phyloP scores from a whole-genome alignment of 2,329 filamentous ascomycete genomes.

The Hypoxylon sp. region DNA sequence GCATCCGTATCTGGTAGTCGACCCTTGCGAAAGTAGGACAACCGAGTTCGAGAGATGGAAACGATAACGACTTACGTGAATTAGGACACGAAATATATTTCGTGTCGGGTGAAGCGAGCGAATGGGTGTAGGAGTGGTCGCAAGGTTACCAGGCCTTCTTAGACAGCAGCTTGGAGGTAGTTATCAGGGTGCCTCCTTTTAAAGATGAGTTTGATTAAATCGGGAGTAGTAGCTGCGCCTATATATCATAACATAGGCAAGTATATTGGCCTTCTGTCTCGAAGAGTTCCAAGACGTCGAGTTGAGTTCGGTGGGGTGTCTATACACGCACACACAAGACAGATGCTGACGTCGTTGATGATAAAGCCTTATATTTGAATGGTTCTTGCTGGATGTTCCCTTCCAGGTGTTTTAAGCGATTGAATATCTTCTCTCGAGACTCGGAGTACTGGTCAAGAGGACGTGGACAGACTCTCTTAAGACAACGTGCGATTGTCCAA shows the following conservation, averaged over 20 bases:
- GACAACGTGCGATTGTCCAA: slow-evolving; percentile 44
- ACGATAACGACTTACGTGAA: slow-evolving; percentile 47
- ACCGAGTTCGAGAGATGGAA: slow-evolving; percentile 10
- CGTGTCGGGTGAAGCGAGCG: slow-evolving; percentile 52
- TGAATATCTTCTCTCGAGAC: slow-evolving; percentile 51
- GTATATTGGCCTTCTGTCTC: slow-evolving; percentile 24
- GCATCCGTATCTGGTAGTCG: slow-evolving; percentile 31
- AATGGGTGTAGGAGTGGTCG: slow-evolving; percentile 44
- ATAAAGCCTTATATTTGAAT: slow-evolving; percentile 28
- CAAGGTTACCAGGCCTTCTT: slow-evolving; percentile 46
- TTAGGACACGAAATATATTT: slow-evolving; percentile 46
- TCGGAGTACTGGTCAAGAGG: slow-evolving; percentile 49
- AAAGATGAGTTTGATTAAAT: slow-evolving; percentile 38
- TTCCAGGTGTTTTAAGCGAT: slow-evolving; percentile 55
- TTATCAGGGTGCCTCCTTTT: slow-evolving; percentile 41
- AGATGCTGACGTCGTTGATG: slow-evolving; percentile 34
- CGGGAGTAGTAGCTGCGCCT: slow-evolving; percentile 20
- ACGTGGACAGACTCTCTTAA: slow-evolving; percentile 43
- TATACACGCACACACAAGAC: slow-evolving; percentile 20
- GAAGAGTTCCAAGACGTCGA: slow-evolving; percentile 11
- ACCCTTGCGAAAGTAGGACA: slow-evolving; percentile 12
- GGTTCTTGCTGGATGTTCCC: slow-evolving; percentile 47
- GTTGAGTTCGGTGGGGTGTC: slow-evolving; percentile 25
- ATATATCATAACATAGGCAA: slow-evolving; percentile 41
- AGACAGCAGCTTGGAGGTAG: slow-evolving; percentile 39